Percentiles rank a stretch among this genome's conserved stretches.
Evolutionary conservation across 169 alveolate species (phyloP).

Genomic region (Eimeria necatrix): DNA sequence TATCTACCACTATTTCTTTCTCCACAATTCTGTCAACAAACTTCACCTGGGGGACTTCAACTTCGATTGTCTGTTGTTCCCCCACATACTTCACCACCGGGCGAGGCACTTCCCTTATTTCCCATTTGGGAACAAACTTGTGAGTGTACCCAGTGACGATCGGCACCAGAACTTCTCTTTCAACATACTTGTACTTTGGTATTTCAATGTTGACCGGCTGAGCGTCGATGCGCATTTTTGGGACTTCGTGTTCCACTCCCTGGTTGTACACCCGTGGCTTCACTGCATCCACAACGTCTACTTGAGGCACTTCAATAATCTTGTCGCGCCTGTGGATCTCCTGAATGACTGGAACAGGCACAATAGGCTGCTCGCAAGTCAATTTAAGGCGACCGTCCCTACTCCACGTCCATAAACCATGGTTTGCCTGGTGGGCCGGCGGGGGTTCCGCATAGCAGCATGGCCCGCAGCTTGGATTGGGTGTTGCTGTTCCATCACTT

Average conservation of each 20-base stretch:
- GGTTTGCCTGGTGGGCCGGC: conserved; percentile 60
- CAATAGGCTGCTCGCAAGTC: conserved; percentile 88
- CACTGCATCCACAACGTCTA: conserved; percentile 90
- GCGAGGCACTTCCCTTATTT: conserved; percentile 91
- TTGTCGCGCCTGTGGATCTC: conserved; percentile 91
- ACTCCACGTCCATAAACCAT: conserved; percentile 87
- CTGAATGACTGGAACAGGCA: conserved; percentile 92
- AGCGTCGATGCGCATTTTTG: conserved; percentile 87
- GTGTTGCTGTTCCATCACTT: conserved; percentile 72
- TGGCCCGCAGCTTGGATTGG: conserved; percentile 59
- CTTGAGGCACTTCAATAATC: conserved; percentile 91
- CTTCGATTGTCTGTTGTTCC: conserved; percentile 89
- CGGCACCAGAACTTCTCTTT: conserved; percentile 89
- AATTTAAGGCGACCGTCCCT: conserved; percentile 86
- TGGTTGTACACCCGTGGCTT: conserved; percentile 90
- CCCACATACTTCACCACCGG: conserved; percentile 92
- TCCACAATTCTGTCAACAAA: conserved; percentile 91
- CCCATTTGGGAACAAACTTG: conserved; percentile 92
- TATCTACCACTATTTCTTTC: conserved; percentile 90
- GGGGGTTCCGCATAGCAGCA: conserved; percentile 76
- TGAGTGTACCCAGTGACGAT: conserved; percentile 91
- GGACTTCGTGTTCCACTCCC: conserved; percentile 91
- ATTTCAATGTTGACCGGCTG: conserved; percentile 87
- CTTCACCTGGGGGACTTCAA: conserved; percentile 91
- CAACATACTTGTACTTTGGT: conserved; percentile 89